Evolutionary conservation across 352 stramenopile genomes (phyloP).

Genomic region (Globisporangium paroecandrum): DNA sequence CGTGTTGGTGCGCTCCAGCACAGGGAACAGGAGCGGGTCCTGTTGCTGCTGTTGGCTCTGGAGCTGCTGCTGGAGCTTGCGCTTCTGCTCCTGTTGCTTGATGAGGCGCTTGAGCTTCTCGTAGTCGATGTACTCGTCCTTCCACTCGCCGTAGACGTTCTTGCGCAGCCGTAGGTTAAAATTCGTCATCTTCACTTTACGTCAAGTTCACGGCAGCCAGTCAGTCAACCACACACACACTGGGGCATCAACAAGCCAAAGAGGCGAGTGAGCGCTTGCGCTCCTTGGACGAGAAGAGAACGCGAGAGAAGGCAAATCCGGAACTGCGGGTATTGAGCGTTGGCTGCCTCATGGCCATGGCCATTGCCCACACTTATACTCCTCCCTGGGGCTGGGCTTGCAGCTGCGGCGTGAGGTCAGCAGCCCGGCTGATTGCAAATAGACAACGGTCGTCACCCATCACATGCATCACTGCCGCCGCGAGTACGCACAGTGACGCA

Average conservation of each 20-base stretch:
- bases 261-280: not conserved
- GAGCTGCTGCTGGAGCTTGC: constrained; percentile 8
- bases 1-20: constrained; percentile 17
- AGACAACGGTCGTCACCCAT: not conserved
- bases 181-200: constrained; percentile 49
- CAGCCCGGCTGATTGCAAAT: not conserved
- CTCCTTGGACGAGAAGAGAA: not conserved
- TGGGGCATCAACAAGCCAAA: not conserved
- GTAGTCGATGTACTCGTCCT: constrained; percentile 89
- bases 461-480: not conserved
- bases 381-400: not conserved
- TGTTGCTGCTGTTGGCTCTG: constrained; percentile 17
- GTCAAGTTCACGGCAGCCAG: not conserved
- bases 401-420: not conserved
- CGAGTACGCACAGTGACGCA: not conserved
- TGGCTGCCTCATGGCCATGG: not conserved
- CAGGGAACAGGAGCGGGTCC: not conserved
- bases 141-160: constrained; percentile 87
- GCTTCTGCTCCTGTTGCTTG: constrained; percentile 38
- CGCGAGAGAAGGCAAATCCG: not conserved
- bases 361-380: not conserved
- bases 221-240: not conserved
- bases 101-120: constrained; percentile 82
- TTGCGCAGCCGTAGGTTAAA: constrained; percentile 73
- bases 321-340: not conserved